A percentile compares a stretch with the other conserved stretches of the same genome.
These are phyloP conservation scores for Verticillium albo-atrum DNA, from an alignment of 2,329 filamentous ascomycete genomes.

Conservation along the genomic window DNA sequence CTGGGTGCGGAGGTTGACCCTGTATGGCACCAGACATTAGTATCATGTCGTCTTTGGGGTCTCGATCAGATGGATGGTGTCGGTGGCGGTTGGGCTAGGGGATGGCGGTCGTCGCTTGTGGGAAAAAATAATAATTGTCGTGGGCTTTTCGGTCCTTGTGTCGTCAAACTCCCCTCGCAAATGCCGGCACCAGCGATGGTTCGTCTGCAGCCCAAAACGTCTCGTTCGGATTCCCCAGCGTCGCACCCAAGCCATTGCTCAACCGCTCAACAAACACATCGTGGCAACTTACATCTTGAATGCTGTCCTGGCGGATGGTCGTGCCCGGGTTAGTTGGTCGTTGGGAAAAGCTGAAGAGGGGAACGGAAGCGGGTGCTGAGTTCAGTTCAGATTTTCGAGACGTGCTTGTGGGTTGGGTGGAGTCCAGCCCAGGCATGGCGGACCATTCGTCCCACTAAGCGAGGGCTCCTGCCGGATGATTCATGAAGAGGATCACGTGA, in stretches of 20 bases:
- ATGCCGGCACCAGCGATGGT: background rate
- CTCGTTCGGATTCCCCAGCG: background rate
- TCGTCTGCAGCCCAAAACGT: background rate
- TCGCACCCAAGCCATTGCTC: background rate
- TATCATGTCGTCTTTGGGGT: background rate
- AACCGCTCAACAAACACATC: background rate
- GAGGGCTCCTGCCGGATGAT: constrained; percentile 29
- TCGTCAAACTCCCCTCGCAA: background rate
- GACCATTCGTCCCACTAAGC: constrained; percentile 27
- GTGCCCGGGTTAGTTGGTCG: constrained; percentile 18
- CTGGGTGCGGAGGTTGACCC: constrained; percentile 99
- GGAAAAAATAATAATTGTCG: background rate
- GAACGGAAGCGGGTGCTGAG: constrained; percentile 16
- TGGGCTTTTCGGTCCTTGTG: background rate
- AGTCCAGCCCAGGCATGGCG: constrained; percentile 19
- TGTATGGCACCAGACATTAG: constrained; percentile 34
- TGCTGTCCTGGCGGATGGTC: constrained; percentile 30
- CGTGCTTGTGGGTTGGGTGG: constrained; percentile 38
- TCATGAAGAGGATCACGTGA: constrained; percentile 15
- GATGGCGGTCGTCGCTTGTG: background rate
- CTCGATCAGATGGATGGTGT: background rate
- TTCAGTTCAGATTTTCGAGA: constrained; percentile 27
- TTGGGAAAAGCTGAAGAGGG: constrained; percentile 34
- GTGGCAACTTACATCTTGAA: constrained; percentile 33
- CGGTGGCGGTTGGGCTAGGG: background rate